Conservation (phyloP, 73 alveolate genomes). For the Loxodes magnus region DNA sequence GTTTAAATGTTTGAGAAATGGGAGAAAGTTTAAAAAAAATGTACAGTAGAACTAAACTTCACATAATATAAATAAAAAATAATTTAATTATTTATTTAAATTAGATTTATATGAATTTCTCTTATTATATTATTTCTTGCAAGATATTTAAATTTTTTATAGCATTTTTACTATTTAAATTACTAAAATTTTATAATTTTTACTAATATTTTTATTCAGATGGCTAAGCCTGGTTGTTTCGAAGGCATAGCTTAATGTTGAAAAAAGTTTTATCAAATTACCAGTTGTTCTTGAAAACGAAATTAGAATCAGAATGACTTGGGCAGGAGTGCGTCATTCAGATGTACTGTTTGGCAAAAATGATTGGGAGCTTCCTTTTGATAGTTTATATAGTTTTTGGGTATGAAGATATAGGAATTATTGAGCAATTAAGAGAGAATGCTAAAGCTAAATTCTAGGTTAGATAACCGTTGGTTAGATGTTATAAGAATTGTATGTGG, state of each 20-base stretch:
- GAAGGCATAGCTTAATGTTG: not conserved
- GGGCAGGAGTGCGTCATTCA: constrained; percentile 6
- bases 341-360: not conserved
- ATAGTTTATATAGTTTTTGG: constrained; percentile 16
- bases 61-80: no score
- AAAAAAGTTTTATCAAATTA: not conserved
- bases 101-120: no score
- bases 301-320: constrained; percentile 3
- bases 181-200: no score
- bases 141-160: no score
- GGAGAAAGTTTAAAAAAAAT: no score
- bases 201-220: no score
- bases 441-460: constrained; percentile 12
- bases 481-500: constrained; percentile 55
- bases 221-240: constrained; percentile 1
- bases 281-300: constrained; percentile 6
- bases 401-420: constrained; percentile 24
- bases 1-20: no score
- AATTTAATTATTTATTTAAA: no score
- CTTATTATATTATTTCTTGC: no score
- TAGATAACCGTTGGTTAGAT: constrained; percentile 42
- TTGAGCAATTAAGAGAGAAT: constrained; percentile 17
- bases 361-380: constrained; percentile 2
- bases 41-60: no score
- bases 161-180: no score